These are phyloP conservation scores for Suillus plorans DNA, from an alignment of 768 basidiomycete genomes.

Conservation along the genomic window DNA sequence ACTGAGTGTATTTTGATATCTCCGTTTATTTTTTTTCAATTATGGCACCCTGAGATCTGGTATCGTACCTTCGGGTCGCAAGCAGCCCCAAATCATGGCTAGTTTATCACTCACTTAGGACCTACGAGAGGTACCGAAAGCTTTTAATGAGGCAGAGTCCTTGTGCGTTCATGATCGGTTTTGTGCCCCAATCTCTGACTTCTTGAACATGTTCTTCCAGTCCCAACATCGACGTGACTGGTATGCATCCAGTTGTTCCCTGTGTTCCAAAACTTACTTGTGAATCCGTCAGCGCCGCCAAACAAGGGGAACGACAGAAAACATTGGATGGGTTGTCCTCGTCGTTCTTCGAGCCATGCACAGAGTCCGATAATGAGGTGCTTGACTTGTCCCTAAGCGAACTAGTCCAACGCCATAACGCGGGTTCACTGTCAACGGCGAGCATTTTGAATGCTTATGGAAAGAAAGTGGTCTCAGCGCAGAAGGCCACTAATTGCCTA, in stretches of 20 bases:
- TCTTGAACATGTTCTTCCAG: slow-evolving; percentile 22
- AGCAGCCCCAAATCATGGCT: not conserved
- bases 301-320: slow-evolving; percentile 32
- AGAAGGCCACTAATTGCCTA: slow-evolving; percentile 49
- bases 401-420: slow-evolving; percentile 33
- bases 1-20: not conserved
- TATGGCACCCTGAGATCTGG: not conserved
- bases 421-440: slow-evolving; percentile 25
- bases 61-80: not conserved
- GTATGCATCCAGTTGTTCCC: slow-evolving; percentile 17
- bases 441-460: slow-evolving; percentile 41
- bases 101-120: not conserved
- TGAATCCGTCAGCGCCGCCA: slow-evolving; percentile 24
- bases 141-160: not conserved
- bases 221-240: slow-evolving; percentile 30
- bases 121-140: too few relatives aligned
- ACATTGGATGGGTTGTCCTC: slow-evolving; percentile 30
- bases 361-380: slow-evolving; percentile 35
- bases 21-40: not conserved
- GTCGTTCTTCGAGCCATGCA: slow-evolving; percentile 28
- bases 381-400: slow-evolving; percentile 37
- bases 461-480: slow-evolving; percentile 39
- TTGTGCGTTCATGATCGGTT: not conserved
- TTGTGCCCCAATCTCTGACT: too few relatives aligned
- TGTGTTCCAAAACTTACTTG: not conserved